Evolutionary conservation across 495 filamentous ascomycete genomes (phyloP), one percentile per base, ranked within the genome.

Genomic region (Aspergillus ellipticus): DNA sequence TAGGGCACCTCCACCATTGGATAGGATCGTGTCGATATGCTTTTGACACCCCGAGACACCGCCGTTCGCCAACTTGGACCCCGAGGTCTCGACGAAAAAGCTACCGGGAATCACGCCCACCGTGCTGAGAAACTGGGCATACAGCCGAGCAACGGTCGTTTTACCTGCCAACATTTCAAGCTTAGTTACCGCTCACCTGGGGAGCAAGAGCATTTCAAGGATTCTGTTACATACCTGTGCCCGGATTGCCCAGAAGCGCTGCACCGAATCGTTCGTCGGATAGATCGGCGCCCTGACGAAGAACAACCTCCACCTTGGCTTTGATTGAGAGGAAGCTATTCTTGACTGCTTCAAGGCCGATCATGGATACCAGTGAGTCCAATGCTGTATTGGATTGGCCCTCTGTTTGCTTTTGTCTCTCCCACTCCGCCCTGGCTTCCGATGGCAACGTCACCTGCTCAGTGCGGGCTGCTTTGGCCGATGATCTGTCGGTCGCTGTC

Each of bases 101-200:
- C 52, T 55, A 0, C 80, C 77, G 0, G 82, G 70, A 19, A 89
- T 71, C 6, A 82, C 79, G 0, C 82, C 82, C 0, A 89, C 70
- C 0, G 84, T 76, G 0, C 80, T 71, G 3, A 93, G 66, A 53
- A 92, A 85, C 42, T 83, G 79, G 6, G 84, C 88, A 55, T 92
- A 95, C 0, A 89, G 66, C 6, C 88, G 78, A n/a, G 89, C 89
- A 13, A 92, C 84, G 0, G 89, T 93, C 0, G 89, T 93, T 74
- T 93, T 95, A 84, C 89, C 33, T 37, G 13, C 33, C 33, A 37
- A 37, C 5, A 31, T 31, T 31, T 5, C 28, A 31, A 31, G 10
- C 5, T 31, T 5, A 31, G 5, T 31, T 31, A 5, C 28, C 28
- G 10, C 28, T n/a, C n/a, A n/a, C n/a, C n/a, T n/a, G n/a, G n/a